phyloP scores from a whole-genome alignment of 345 rosid genomes.

The Populus davidiana region DNA sequence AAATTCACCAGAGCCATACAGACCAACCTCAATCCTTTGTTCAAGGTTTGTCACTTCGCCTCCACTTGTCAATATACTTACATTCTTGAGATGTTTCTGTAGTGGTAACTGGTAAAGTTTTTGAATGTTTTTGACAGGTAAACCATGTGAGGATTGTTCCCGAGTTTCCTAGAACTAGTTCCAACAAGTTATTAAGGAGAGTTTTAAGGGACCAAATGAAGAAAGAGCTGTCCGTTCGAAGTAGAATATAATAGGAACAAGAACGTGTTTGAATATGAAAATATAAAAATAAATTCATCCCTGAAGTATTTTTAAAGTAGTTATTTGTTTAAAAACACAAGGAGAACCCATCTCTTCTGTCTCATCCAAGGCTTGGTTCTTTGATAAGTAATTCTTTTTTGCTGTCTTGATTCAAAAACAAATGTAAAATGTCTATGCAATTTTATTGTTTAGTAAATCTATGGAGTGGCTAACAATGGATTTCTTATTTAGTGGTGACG shows the following conservation, averaged over 20 bases:
- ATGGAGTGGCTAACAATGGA: too few species aligned
- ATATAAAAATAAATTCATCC: too few species aligned
- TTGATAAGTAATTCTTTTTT: too few species aligned
- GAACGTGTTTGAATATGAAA: too few species aligned
- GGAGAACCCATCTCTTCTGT: too few species aligned
- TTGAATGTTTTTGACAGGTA: slow-evolving; percentile 46
- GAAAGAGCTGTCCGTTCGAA: slow-evolving; percentile 38
- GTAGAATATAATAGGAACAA: slow-evolving; percentile 13
- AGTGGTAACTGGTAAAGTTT: background rate
- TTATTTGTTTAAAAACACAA: too few species aligned
- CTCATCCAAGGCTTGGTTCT: too few species aligned
- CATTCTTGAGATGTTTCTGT: background rate
- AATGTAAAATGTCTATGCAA: too few species aligned
- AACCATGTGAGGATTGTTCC: slow-evolving; percentile 55
- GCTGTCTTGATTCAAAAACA: too few species aligned
- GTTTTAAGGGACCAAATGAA: slow-evolving; percentile 61
- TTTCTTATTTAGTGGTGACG: too few species aligned
- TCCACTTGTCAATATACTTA: background rate
- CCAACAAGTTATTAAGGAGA: slow-evolving; percentile 75
- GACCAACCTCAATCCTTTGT: slow-evolving; percentile 73
- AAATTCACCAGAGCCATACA: slow-evolving; percentile 64
- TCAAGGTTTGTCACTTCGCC: slow-evolving; percentile 49
- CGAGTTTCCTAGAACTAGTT: slow-evolving; percentile 77
- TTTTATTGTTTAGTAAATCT: too few species aligned
- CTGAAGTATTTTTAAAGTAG: too few species aligned